These are phyloP conservation scores for Saturnispora zaruensis DNA, from an alignment of 805 yeast genomes.

Conservation along the genomic window DNA sequence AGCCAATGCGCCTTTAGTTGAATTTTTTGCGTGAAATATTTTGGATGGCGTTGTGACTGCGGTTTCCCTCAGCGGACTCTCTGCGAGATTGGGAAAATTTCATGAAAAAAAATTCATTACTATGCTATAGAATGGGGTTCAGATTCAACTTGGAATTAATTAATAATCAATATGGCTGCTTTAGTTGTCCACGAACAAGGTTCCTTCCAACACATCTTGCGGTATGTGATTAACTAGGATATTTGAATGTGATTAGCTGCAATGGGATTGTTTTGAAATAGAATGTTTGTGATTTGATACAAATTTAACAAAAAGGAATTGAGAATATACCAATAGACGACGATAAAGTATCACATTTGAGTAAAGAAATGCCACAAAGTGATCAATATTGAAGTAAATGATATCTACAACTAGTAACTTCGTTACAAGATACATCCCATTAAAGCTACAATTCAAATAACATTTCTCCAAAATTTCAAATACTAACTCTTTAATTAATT, in stretches of 20 bases:
- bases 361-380: too few species aligned
- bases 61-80: not conserved
- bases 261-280: not conserved
- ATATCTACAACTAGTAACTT: too few species aligned
- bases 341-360: too few species aligned
- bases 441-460: not conserved
- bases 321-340: too few species aligned
- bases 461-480: too few species aligned
- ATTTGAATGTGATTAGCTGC: not conserved
- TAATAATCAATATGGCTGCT: conserved; percentile 18
- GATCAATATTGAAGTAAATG: too few species aligned
- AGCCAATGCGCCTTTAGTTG: not conserved
- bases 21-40: not conserved
- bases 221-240: conserved; percentile 50
- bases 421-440: not conserved
- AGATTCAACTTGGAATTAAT: conserved; percentile 1
- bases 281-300: not conserved
- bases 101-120: conserved; percentile 1
- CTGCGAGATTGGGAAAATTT: conserved; percentile 2
- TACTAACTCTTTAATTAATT: conserved; percentile 30
- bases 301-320: not conserved
- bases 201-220: conserved; percentile 99
- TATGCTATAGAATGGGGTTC: not conserved
- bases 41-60: not conserved
- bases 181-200: conserved; percentile 95